These are phyloP conservation scores for Aspergillus nidulans DNA, from an alignment of 495 filamentous ascomycete species.

Conservation along the genomic window DNA sequence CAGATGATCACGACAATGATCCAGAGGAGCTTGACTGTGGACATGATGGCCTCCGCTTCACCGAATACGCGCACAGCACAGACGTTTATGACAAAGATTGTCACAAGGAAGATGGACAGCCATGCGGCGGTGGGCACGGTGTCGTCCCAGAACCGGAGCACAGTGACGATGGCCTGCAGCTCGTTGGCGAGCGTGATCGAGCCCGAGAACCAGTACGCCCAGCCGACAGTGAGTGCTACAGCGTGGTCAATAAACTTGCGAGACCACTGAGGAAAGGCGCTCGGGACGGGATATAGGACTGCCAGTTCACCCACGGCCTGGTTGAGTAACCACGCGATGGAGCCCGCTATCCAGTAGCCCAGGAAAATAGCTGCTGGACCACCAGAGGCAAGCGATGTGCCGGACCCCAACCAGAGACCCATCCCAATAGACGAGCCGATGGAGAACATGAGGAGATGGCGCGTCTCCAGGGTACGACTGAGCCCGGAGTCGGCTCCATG, in stretches of 20 bases:
- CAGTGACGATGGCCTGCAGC: slow-evolving; percentile 50
- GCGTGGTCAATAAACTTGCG: slow-evolving; percentile 44
- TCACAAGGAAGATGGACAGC: slow-evolving; percentile 43
- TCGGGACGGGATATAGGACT: slow-evolving; percentile 53
- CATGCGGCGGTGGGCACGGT: slow-evolving; percentile 40
- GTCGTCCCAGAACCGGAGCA: slow-evolving; percentile 53
- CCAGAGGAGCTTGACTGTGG: slow-evolving; percentile 45
- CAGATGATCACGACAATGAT: slow-evolving; percentile 43
- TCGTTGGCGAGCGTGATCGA: slow-evolving; percentile 44
- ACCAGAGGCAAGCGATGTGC: slow-evolving; percentile 20
- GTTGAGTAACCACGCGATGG: slow-evolving; percentile 31
- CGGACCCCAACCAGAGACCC: slow-evolving; percentile 24
- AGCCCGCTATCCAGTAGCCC: slow-evolving; percentile 36
- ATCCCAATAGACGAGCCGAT: slow-evolving; percentile 32
- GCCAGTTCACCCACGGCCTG: slow-evolving; percentile 44
- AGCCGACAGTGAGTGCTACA: slow-evolving; percentile 47
- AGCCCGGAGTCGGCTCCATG: slow-evolving; percentile 28
- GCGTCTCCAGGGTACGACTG: slow-evolving; percentile 22
- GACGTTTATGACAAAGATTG: slow-evolving; percentile 40
- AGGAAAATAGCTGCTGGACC: slow-evolving; percentile 42
- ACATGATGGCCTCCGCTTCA: slow-evolving; percentile 50
- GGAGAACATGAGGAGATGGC: slow-evolving; percentile 32
- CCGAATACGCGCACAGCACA: slow-evolving; percentile 49
- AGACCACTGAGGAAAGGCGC: slow-evolving; percentile 44
- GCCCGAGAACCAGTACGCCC: slow-evolving; percentile 47